Conservation (phyloP, 2,329 filamentous ascomycete genomes). For the Fusarium papillatum region DNA sequence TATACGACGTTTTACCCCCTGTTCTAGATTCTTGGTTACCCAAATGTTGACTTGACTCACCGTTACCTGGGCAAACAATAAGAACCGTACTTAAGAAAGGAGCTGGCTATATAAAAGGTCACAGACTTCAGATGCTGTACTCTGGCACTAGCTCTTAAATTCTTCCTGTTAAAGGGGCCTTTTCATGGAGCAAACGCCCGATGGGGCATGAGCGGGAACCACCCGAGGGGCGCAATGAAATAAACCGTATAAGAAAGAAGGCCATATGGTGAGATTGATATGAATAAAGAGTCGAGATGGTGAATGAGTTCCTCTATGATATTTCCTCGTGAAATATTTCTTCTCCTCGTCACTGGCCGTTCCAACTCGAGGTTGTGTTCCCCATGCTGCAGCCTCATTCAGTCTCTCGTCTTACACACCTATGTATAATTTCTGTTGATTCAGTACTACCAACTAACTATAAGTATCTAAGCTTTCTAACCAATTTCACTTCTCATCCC, state of each 20-base stretch:
- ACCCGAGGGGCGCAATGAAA: neutral
- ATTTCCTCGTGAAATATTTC: neutral
- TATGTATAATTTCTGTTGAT: neutral
- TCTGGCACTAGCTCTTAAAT: neutral
- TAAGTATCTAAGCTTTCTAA: neutral
- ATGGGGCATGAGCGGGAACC: neutral
- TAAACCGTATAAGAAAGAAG: neutral
- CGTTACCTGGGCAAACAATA: neutral
- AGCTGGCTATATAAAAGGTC: neutral
- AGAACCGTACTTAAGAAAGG: neutral
- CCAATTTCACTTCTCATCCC: neutral
- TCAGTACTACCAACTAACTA: neutral
- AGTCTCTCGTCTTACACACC: neutral
- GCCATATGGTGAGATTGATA: neutral
- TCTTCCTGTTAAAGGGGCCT: neutral
- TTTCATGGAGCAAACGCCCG: neutral
- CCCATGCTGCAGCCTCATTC: neutral
- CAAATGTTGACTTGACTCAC: neutral
- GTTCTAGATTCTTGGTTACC: neutral
- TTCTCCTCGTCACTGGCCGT: neutral
- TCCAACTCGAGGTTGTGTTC: neutral
- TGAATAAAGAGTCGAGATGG: neutral
- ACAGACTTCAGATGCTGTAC: neutral
- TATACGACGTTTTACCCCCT: rapidly evolving
- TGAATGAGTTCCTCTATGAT: neutral